Percentiles rank a stretch among this genome's conserved stretches.
Conservation (phyloP, 345 rosid species). For the Dipteronia dyeriana region DNA sequence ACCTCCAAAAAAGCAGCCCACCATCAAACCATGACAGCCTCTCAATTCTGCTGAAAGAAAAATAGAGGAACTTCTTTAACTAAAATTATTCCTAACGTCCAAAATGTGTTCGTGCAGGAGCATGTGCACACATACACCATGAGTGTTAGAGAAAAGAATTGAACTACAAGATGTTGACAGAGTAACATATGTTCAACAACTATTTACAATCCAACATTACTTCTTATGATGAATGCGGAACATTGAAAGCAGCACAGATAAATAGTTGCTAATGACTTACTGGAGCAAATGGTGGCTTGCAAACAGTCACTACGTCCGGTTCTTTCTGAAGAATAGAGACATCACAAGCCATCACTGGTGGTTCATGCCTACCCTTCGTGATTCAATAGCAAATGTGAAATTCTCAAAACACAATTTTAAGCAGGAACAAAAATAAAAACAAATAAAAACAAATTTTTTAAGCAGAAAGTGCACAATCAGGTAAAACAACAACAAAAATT, state of each 20-base stretch:
- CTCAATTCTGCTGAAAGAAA: background rate
- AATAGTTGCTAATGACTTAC: constrained; percentile 47
- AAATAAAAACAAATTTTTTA: background rate
- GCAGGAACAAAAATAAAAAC: background rate
- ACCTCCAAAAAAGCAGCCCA: background rate
- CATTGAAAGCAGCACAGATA: background rate
- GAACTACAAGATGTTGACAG: background rate
- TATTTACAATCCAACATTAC: constrained; percentile 5
- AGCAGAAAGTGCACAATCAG: background rate
- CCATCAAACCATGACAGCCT: background rate
- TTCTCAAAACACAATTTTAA: constrained; percentile 10
- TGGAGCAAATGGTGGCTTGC: constrained; percentile 85
- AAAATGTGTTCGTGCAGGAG: background rate
- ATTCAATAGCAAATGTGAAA: constrained; percentile 34
- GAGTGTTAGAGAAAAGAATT: background rate
- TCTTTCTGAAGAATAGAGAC: constrained; percentile 65
- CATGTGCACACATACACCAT: background rate
- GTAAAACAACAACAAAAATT: background rate
- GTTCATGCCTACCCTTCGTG: constrained; percentile 79
- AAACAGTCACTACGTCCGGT: constrained; percentile 74
- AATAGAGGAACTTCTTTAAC: background rate
- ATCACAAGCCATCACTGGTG: constrained; percentile 68
- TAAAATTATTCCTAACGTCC: background rate
- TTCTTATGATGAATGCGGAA: background rate
- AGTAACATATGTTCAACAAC: background rate